These are phyloP conservation scores for Cercophora scortea DNA, from an alignment of 495 filamentous ascomycete species.

Conservation along the genomic window DNA sequence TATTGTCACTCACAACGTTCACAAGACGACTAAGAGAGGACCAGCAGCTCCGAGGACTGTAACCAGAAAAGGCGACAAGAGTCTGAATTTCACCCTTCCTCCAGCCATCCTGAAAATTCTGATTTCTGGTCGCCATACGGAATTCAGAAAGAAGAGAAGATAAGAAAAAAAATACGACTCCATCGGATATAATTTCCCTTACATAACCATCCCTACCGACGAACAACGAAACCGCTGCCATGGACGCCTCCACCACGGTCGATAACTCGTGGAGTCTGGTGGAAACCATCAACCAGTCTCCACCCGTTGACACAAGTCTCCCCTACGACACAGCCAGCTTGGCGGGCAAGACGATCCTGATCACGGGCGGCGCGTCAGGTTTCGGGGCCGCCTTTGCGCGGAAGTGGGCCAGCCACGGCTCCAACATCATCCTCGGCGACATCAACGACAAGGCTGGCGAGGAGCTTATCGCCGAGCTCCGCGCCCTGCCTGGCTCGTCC, in stretches of 20 bases:
- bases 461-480: conserved; percentile 28
- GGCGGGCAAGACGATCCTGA: conserved; percentile 38
- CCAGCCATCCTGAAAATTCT: no score
- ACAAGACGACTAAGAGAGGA: no score
- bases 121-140: no score
- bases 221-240: background rate
- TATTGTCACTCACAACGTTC: no score
- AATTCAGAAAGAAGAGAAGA: no score
- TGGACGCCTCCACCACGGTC: conserved; percentile 2
- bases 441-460: conserved; percentile 30
- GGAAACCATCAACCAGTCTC: conserved; percentile 19
- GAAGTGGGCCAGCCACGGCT: conserved; percentile 31
- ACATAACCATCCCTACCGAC: background rate
- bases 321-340: conserved; percentile 32
- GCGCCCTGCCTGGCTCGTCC: conserved; percentile 18
- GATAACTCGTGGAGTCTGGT: conserved; percentile 12
- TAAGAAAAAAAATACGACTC: no score
- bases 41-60: no score
- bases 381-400: conserved; percentile 45
- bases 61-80: no score
- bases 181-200: background rate
- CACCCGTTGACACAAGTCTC: conserved; percentile 25
- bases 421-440: conserved; percentile 42
- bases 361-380: conserved; percentile 45
- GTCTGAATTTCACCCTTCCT: no score